phyloP scores from a whole-genome alignment of 208 protist genomes.

The Angomonas ambiguus region DNA sequence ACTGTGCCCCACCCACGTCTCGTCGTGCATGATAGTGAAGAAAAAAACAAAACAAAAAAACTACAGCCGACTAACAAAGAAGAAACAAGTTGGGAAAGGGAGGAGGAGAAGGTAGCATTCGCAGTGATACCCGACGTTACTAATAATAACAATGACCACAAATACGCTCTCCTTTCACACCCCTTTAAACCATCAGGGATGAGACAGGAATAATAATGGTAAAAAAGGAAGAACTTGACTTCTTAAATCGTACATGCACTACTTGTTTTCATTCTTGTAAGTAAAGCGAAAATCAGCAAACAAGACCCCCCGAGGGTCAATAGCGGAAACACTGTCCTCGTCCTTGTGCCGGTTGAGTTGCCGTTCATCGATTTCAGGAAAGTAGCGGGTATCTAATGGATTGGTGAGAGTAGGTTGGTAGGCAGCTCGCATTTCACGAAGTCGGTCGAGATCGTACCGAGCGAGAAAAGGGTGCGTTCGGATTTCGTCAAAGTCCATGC shows the following conservation, averaged over 20 bases:
- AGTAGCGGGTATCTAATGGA: slow-evolving; percentile 85
- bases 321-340: slow-evolving; percentile 51
- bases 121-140: too few species aligned
- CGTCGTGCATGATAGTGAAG: too few species aligned
- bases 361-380: slow-evolving; percentile 67
- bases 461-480: slow-evolving; percentile 81
- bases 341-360: slow-evolving; percentile 16
- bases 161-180: too few species aligned
- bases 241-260: too few species aligned
- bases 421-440: slow-evolving; percentile 52
- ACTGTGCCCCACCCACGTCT: too few species aligned
- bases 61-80: too few species aligned
- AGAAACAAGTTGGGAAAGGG: too few species aligned
- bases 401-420: slow-evolving; percentile 69
- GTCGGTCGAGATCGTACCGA: slow-evolving; percentile 52
- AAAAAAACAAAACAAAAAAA: neutral
- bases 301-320: slow-evolving; percentile 81
- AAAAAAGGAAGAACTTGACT: too few species aligned
- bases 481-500: slow-evolving; percentile 75
- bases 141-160: too few species aligned
- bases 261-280: slow-evolving; percentile 27
- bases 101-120: too few species aligned
- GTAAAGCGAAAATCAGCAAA: slow-evolving; percentile 88
- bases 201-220: too few species aligned
- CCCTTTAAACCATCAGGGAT: too few species aligned